These are phyloP conservation scores for Macaranga tanarius DNA, from an alignment of 441 rosid species.

Conservation along the genomic window DNA sequence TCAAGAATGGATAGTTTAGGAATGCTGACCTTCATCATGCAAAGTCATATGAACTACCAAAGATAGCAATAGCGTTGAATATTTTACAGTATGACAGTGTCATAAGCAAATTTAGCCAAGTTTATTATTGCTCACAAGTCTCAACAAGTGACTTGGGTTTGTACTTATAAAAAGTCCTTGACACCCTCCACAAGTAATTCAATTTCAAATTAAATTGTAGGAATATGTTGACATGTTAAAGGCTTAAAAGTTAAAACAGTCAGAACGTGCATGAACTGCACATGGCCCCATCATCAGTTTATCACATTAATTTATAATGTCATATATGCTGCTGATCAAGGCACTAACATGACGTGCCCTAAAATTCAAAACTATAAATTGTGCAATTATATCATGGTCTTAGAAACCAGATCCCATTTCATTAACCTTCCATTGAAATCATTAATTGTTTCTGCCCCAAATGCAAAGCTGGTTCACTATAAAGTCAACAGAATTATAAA, in stretches of 20 bases:
- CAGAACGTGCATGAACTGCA: background rate
- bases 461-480: background rate
- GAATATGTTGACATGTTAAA: background rate
- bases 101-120: background rate
- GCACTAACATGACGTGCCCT: background rate
- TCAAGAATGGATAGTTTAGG: background rate
- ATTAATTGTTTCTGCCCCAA: background rate
- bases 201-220: constrained; percentile 7
- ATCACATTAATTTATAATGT: too few relatives aligned
- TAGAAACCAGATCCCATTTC: background rate
- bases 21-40: background rate
- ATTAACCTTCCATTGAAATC: background rate
- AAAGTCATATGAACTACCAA: background rate
- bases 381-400: background rate
- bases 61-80: background rate
- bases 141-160: background rate
- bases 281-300: background rate
- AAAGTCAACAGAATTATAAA: background rate
- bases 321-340: too few relatives aligned
- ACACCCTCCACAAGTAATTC: background rate
- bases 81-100: background rate
- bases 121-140: background rate
- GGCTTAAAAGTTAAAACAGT: too few relatives aligned
- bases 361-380: background rate
- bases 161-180: background rate